Conservation (phyloP, 257 asterid genomes). For the Solanum arcanum region DNA sequence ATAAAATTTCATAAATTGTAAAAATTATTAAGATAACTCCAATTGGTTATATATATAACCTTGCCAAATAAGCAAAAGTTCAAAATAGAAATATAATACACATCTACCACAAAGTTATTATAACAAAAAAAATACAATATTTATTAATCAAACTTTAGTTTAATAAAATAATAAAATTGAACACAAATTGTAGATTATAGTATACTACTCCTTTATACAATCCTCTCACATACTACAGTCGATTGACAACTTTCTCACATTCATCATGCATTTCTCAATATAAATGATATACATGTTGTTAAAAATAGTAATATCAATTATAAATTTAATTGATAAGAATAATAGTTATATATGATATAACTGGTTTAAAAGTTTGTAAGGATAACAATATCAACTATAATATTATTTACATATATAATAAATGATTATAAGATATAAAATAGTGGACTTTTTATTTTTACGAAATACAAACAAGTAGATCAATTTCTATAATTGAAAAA, state of each 20-base stretch:
- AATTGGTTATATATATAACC: neutral
- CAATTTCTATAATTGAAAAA: no score
- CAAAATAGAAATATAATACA: no score
- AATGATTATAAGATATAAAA: no score
- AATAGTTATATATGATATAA: no score
- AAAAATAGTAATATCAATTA: neutral
- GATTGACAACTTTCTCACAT: neutral
- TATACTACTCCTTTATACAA: neutral
- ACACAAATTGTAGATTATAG: neutral
- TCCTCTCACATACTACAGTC: neutral
- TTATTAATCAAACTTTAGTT: neutral
- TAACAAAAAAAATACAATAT: no score
- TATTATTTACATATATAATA: no score
- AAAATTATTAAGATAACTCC: no score
- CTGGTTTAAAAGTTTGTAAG: neutral
- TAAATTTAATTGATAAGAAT: neutral
- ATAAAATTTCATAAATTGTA: no score
- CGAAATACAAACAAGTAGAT: no score
- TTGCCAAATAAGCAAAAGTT: neutral
- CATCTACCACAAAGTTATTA: neutral
- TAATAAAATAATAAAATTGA: no score
- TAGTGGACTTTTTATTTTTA: neutral
- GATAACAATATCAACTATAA: no score
- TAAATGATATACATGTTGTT: neutral
- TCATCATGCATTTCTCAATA: neutral